These are phyloP conservation scores for Eucommia ulmoides DNA, from an alignment of 257 asterid genomes.

Conservation along the genomic window DNA sequence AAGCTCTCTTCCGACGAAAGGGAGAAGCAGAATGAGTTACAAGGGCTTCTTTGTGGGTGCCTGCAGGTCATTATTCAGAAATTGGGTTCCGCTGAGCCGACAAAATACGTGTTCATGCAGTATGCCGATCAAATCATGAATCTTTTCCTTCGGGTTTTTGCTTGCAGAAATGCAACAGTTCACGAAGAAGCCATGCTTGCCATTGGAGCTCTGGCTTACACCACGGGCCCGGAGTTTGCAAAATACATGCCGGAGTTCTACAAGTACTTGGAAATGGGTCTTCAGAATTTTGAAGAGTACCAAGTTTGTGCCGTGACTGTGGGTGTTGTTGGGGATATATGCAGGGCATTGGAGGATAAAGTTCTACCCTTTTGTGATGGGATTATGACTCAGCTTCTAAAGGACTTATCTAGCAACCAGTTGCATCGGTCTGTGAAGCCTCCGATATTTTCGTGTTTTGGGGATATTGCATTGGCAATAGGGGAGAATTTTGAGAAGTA, in stretches of 20 bases:
- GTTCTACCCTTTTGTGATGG: slow-evolving; percentile 21
- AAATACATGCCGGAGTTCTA: slow-evolving; percentile 20
- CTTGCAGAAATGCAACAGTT: slow-evolving; percentile 21
- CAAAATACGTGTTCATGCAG: slow-evolving; percentile 16
- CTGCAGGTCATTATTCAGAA: slow-evolving; percentile 20
- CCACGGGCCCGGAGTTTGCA: slow-evolving; percentile 13
- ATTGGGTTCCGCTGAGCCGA: slow-evolving; percentile 12
- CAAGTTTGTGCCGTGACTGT: slow-evolving; percentile 23
- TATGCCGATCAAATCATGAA: slow-evolving; percentile 16
- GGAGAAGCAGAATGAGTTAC: slow-evolving; percentile 21
- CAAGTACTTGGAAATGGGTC: slow-evolving; percentile 23
- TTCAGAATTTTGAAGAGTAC: slow-evolving; percentile 23
- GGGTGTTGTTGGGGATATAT: slow-evolving; percentile 24
- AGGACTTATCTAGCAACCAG: slow-evolving; percentile 16
- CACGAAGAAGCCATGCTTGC: slow-evolving; percentile 25
- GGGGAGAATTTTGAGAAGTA: slow-evolving; percentile 23
- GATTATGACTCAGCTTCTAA: slow-evolving; percentile 19
- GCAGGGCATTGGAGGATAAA: slow-evolving; percentile 21
- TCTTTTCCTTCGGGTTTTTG: slow-evolving; percentile 18
- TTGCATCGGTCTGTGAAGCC: slow-evolving; percentile 24
- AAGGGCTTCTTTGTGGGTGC: slow-evolving; percentile 21
- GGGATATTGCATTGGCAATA: slow-evolving; percentile 19
- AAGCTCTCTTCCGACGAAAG: slow-evolving; percentile 18
- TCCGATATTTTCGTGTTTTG: slow-evolving; percentile 23
- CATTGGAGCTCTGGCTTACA: slow-evolving; percentile 21